A percentile compares a stretch with the other conserved stretches of the same genome.
Conservation (phyloP, 371 early-diverging fungal species). For the Mortierella sp. region DNA sequence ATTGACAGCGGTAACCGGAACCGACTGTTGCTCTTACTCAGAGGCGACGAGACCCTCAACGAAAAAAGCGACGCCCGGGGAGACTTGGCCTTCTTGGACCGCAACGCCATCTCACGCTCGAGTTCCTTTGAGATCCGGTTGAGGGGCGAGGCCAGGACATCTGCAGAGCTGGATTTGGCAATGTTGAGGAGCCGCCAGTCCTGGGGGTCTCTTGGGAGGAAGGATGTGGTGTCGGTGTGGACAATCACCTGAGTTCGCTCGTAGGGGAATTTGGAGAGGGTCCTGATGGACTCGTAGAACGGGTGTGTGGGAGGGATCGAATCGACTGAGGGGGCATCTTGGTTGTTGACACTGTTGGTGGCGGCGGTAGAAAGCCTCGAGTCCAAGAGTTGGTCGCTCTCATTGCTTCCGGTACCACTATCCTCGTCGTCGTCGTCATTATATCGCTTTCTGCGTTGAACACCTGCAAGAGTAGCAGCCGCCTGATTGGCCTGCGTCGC, state of each 20-base stretch:
- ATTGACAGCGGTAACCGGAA: not conserved
- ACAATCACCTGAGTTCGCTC: conserved; percentile 79
- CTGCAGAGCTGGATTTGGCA: conserved; percentile 58
- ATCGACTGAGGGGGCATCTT: not conserved
- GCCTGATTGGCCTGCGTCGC: conserved; percentile 88
- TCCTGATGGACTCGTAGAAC: conserved; percentile 36
- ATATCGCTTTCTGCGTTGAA: conserved; percentile 35
- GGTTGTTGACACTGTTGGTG: not conserved
- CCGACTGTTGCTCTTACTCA: conserved; percentile 6
- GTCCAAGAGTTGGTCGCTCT: conserved; percentile 1
- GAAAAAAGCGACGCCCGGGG: conserved; percentile 19
- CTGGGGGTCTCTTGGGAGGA: conserved; percentile 72
- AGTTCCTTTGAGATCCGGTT: conserved; percentile 29
- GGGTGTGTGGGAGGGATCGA: conserved; percentile 18
- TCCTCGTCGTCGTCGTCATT: conserved; percentile 34
- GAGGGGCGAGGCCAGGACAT: conserved; percentile 44
- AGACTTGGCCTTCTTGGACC: conserved; percentile 21
- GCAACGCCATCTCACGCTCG: conserved; percentile 14
- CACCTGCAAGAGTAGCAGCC: conserved; percentile 56
- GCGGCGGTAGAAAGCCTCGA: not conserved
- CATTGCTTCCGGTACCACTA: conserved; percentile 39
- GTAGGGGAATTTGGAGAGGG: conserved; percentile 69
- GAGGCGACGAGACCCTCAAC: conserved; percentile 5
- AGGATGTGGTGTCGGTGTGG: conserved; percentile 76
- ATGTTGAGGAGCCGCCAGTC: conserved; percentile 86